Conservation (phyloP, 306 rosid species). For the Vigna nakashimae region DNA sequence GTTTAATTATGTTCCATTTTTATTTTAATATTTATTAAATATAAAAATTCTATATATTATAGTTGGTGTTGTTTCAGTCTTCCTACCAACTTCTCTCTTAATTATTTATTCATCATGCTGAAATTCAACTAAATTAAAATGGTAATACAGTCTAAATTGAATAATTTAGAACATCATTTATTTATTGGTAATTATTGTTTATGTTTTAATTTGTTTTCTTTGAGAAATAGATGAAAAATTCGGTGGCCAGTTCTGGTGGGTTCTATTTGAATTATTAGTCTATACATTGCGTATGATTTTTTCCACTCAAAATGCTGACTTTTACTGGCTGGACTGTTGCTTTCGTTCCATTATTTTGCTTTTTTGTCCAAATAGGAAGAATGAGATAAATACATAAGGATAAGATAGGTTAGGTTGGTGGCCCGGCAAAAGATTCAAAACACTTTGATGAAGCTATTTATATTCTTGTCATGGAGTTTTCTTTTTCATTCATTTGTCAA, state of each 20-base stretch:
- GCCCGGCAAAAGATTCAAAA: conserved; percentile 8
- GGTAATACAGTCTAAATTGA: background rate
- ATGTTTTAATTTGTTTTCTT: conserved; percentile 12
- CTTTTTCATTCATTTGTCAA: background rate
- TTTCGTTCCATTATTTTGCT: conserved; percentile 26
- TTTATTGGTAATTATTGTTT: background rate
- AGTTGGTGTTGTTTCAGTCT: background rate
- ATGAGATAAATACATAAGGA: conserved; percentile 37
- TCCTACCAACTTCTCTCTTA: background rate
- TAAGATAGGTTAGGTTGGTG: conserved; percentile 24
- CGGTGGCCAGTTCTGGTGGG: conserved; percentile 24
- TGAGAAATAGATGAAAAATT: background rate
- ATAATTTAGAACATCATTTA: background rate
- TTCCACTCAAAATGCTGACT: conserved; percentile 45
- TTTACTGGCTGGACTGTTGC: background rate
- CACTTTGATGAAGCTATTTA: background rate
- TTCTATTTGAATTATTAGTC: conserved; percentile 29
- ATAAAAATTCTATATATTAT: background rate
- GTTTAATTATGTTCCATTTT: background rate
- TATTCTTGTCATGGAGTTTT: background rate
- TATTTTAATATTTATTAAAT: background rate
- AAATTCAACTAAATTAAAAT: background rate
- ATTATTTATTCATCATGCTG: background rate
- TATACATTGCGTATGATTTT: background rate
- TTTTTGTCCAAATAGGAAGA: background rate